Percentiles rank a stretch among this genome's conserved stretches.
Evolutionary conservation across 768 basidiomycete species (phyloP).

Genomic region (Amanita inopinata): DNA sequence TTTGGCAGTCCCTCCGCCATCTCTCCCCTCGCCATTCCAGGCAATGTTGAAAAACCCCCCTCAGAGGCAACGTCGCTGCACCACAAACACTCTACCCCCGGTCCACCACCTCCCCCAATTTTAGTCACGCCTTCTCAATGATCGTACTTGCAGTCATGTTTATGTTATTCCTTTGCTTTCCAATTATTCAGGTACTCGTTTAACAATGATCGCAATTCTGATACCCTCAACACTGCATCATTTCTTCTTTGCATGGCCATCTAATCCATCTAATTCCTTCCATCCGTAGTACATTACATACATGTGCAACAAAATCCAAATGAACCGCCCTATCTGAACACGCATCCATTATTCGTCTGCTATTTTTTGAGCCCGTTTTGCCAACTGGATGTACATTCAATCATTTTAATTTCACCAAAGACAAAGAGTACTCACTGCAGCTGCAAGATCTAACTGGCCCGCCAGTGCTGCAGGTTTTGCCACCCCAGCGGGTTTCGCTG

Average conservation of each 20-base stretch:
- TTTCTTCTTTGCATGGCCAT: slow-evolving; percentile 11
- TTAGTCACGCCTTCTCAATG: slow-evolving; percentile 5
- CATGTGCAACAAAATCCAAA: slow-evolving; percentile 6
- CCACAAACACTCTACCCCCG: background rate
- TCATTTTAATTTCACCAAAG: background rate
- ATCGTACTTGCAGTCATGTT: background rate
- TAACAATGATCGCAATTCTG: background rate
- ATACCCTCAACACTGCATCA: slow-evolving; percentile 10
- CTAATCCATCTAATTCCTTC: slow-evolving; percentile 5
- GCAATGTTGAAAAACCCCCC: background rate
- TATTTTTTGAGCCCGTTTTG: slow-evolving; percentile 65
- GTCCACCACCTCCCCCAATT: slow-evolving; percentile 4
- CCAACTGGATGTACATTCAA: slow-evolving; percentile 38
- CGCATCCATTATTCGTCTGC: slow-evolving; percentile 30
- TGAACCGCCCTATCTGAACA: background rate
- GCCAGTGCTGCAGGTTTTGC: slow-evolving; percentile 32
- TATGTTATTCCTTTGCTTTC: background rate
- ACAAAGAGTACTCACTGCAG: slow-evolving; percentile 47
- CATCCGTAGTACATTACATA: slow-evolving; percentile 6
- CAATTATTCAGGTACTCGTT: too few species aligned
- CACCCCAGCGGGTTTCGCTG: slow-evolving; percentile 29
- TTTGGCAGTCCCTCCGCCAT: too few species aligned
- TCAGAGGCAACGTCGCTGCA: too few species aligned
- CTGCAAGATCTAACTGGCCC: slow-evolving; percentile 73
- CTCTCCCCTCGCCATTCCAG: background rate